These are phyloP conservation scores for Coemansia sp. DNA, from an alignment of 192 early-diverging fungal genomes.

Conservation along the genomic window DNA sequence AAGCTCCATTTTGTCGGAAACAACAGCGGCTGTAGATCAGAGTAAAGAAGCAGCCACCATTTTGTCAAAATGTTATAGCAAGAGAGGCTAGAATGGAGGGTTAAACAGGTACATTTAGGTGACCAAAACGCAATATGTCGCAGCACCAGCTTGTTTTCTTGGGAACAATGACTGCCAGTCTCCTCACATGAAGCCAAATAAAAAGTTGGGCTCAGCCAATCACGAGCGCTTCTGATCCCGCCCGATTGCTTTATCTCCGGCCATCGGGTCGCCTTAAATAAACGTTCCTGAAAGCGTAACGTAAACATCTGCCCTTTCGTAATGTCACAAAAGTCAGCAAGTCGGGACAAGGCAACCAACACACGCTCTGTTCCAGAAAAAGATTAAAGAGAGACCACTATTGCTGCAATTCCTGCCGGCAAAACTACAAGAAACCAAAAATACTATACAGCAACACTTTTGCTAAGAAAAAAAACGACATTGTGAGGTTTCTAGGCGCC, in stretches of 20 bases:
- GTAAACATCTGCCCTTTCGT: no score
- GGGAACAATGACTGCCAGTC: not conserved
- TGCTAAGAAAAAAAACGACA: not conserved
- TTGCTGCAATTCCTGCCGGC: no score
- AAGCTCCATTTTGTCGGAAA: conserved; percentile 1
- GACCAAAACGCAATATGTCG: not conserved
- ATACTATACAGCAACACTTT: no score
- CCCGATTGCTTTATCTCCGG: conserved; percentile 1
- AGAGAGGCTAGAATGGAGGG: no score
- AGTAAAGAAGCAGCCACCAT: not conserved
- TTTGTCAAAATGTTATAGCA: not conserved
- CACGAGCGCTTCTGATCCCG: conserved; percentile 9
- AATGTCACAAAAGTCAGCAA: no score
- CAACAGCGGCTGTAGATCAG: not conserved
- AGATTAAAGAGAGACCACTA: no score
- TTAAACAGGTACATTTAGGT: no score
- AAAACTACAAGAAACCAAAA: no score
- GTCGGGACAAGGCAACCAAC: not conserved
- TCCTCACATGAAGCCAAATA: not conserved
- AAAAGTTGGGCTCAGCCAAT: conserved; percentile 7
- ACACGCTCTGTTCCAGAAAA: no score
- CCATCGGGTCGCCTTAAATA: not conserved
- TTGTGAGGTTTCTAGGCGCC: not conserved
- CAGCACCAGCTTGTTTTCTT: not conserved
- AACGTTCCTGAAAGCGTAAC: no score